phyloP scores from a whole-genome alignment of 2,329 filamentous ascomycete species.

The Sporothrix pallida region DNA sequence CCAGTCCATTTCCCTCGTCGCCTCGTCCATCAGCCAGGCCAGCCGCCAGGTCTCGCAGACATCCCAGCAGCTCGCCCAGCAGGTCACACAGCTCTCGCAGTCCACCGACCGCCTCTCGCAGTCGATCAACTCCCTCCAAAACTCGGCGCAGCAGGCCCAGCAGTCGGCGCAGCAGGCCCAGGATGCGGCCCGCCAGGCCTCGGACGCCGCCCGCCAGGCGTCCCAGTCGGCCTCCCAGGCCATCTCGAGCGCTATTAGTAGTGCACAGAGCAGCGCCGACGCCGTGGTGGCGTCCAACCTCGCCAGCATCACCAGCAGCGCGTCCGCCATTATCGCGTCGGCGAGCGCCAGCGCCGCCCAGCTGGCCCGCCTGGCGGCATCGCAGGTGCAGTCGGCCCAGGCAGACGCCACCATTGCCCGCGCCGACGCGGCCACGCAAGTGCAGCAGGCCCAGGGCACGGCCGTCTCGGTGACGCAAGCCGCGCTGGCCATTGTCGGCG shows the following conservation, averaged over 20 bases:
- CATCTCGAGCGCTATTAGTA: slow-evolving; percentile 37
- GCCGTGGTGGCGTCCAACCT: slow-evolving; percentile 40
- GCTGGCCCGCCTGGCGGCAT: slow-evolving; percentile 40
- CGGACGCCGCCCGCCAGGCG: slow-evolving; percentile 40
- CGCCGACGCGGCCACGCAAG: slow-evolving; percentile 43
- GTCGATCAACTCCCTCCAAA: slow-evolving; percentile 40
- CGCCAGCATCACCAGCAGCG: slow-evolving; percentile 42
- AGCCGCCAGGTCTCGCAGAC: slow-evolving; percentile 45
- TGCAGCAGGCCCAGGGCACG: slow-evolving; percentile 47
- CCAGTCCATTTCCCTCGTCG: slow-evolving; percentile 43
- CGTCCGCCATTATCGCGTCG: slow-evolving; percentile 41
- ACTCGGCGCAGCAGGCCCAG: slow-evolving; percentile 40
- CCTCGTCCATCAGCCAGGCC: slow-evolving; percentile 42
- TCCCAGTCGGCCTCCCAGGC: slow-evolving; percentile 42
- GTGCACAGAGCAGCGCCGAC: slow-evolving; percentile 43
- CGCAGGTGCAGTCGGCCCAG: slow-evolving; percentile 43
- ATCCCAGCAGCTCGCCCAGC: slow-evolving; percentile 44
- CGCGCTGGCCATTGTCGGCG: slow-evolving; percentile 51
- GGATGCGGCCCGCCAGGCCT: slow-evolving; percentile 36
- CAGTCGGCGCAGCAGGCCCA: slow-evolving; percentile 40
- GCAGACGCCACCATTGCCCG: slow-evolving; percentile 44
- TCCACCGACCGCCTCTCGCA: slow-evolving; percentile 44
- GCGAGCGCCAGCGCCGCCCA: slow-evolving; percentile 23
- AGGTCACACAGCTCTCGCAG: slow-evolving; percentile 42
- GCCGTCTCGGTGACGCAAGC: slow-evolving; percentile 52